A percentile compares a stretch with the other conserved stretches of the same genome.
Evolutionary conservation across 2,329 filamentous ascomycete genomes (phyloP).

Genomic region (Fusarium buxicola): DNA sequence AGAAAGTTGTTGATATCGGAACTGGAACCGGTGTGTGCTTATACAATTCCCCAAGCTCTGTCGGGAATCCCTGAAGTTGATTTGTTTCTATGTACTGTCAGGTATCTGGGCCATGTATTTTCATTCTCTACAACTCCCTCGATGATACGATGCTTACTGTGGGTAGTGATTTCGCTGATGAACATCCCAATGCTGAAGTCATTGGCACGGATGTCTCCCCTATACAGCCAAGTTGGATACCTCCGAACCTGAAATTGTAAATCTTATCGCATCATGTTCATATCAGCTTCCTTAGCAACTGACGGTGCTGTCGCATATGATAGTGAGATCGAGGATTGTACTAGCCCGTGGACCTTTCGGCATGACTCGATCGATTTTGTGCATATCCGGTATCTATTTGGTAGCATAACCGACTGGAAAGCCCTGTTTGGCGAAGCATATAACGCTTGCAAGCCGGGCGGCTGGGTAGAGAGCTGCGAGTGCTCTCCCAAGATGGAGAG

Average conservation of each 20-base stretch:
- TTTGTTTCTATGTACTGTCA: not conserved
- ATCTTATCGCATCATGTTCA: not conserved
- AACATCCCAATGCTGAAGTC: conserved; percentile 4
- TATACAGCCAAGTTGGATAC: conserved; percentile 7
- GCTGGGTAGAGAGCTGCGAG: conserved; percentile 12
- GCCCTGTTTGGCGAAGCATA: conserved; percentile 8
- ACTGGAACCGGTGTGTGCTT: conserved; percentile 6
- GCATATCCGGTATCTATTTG: conserved; percentile 13
- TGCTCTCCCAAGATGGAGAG: conserved; percentile 13
- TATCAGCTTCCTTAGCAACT: not conserved
- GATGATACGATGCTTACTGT: not conserved
- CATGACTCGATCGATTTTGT: conserved; percentile 9
- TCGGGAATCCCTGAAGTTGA: not conserved
- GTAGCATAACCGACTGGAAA: conserved; percentile 14
- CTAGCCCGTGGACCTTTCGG: conserved; percentile 9
- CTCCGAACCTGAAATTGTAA: conserved; percentile 12
- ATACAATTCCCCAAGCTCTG: not conserved
- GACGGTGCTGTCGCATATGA: not conserved
- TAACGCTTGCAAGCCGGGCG: conserved; percentile 9
- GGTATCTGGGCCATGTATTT: conserved; percentile 4
- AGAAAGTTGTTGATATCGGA: conserved; percentile 16
- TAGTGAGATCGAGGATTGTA: conserved; percentile 20
- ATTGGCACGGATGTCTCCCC: conserved; percentile 13
- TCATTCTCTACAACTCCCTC: not conserved
- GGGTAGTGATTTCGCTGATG: conserved; percentile 9